A percentile compares a stretch with the other conserved stretches of the same genome.
phyloP scores from a whole-genome alignment of 345 rosid species.

The Fremontodendron californicum region DNA sequence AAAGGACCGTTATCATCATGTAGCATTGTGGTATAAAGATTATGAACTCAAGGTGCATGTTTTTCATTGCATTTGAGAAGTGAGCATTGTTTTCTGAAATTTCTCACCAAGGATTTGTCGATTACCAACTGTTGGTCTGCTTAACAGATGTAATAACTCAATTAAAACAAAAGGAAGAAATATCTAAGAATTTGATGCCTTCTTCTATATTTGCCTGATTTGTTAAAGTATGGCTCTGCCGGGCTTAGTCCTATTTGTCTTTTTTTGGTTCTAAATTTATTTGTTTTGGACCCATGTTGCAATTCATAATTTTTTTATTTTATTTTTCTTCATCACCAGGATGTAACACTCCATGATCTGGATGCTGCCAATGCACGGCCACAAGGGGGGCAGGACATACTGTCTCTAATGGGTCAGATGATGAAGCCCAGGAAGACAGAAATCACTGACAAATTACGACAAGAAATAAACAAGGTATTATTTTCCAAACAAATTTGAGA shows the following conservation, averaged over 20 bases:
- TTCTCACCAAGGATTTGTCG: neutral
- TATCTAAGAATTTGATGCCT: conserved; percentile 3
- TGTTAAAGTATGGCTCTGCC: neutral
- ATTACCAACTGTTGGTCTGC: neutral
- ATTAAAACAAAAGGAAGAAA: neutral
- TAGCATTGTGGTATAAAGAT: neutral
- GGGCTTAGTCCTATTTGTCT: neutral
- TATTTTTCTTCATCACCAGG: conserved; percentile 55
- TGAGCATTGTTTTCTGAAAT: neutral
- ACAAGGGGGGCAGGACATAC: conserved; percentile 98
- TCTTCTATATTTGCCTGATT: neutral
- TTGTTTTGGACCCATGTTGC: neutral
- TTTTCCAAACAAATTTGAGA: conserved; percentile 1
- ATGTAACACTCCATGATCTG: conserved; percentile 95
- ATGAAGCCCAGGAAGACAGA: conserved; percentile 98
- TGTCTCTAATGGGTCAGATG: conserved; percentile 98
- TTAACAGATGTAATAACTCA: neutral
- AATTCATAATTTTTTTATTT: too few species aligned
- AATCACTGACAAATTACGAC: conserved; percentile 93
- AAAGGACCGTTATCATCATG: neutral
- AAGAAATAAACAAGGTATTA: conserved; percentile 89
- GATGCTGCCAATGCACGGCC: conserved; percentile 99
- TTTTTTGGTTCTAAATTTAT: neutral
- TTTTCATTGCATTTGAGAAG: neutral
- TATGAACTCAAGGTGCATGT: neutral